A percentile compares a stretch with the other conserved stretches of the same genome.
These are phyloP conservation scores for Boletellus deceptivus DNA, from an alignment of 1,284 basidiomycete species.

Conservation along the genomic window DNA sequence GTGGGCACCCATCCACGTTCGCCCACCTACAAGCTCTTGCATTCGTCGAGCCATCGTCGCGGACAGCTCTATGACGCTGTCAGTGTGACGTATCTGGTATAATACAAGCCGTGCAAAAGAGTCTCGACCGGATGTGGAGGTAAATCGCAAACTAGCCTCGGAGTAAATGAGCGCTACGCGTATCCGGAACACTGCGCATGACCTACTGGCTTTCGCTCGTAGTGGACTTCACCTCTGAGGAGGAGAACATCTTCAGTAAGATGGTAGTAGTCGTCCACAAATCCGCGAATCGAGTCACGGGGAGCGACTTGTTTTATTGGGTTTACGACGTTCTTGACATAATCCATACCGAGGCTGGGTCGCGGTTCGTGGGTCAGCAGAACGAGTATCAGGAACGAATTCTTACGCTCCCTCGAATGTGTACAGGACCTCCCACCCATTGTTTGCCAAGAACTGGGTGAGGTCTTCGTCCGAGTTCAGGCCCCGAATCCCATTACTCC, in stretches of 20 bases:
- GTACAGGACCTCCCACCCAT: conserved; percentile 40
- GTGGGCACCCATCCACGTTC: conserved; percentile 47
- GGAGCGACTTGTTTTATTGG: conserved; percentile 40
- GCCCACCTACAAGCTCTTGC: conserved; percentile 34
- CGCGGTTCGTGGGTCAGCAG: conserved; percentile 8
- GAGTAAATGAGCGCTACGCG: conserved; percentile 26
- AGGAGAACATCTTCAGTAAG: conserved; percentile 39
- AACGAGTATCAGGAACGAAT: background rate
- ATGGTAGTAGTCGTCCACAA: conserved; percentile 39
- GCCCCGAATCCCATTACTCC: conserved; percentile 11
- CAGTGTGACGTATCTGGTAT: conserved; percentile 33
- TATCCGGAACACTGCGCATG: conserved; percentile 2
- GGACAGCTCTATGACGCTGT: conserved; percentile 35
- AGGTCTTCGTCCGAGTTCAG: conserved; percentile 32
- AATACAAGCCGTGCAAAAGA: conserved; percentile 39
- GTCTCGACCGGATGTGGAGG: conserved; percentile 32
- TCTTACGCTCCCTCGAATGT: conserved; percentile 41
- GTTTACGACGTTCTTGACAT: conserved; percentile 42
- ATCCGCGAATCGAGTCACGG: conserved; percentile 37
- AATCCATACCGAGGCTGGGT: conserved; percentile 43
- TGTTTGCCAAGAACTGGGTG: conserved; percentile 31
- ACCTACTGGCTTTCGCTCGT: conserved; percentile 44
- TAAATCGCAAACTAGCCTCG: conserved; percentile 43
- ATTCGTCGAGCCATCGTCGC: conserved; percentile 36
- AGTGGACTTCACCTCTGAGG: conserved; percentile 45